Evolutionary conservation across 176 grass and related monocot species (phyloP).

Genomic region (Rhynchospora breviuscula): DNA sequence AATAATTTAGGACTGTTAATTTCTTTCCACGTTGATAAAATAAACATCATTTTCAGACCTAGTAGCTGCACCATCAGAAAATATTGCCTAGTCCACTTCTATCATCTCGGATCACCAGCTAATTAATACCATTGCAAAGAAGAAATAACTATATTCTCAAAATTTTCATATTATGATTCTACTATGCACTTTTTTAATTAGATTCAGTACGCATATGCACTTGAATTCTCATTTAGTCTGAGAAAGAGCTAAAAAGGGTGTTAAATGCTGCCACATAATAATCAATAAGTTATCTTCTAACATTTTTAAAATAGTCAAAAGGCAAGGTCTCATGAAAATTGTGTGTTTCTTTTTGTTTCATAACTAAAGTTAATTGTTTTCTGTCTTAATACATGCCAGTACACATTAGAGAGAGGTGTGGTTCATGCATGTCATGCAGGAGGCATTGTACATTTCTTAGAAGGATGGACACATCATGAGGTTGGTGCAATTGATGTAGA

Average conservation of each 20-base stretch:
- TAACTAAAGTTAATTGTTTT: not conserved
- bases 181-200: not conserved
- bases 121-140: no score
- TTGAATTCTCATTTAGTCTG: not conserved
- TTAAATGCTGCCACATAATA: not conserved
- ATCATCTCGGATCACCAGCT: no score
- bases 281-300: not conserved
- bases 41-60: no score
- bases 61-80: no score
- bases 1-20: no score
- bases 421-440: conserved; percentile 99
- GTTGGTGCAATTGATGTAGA: conserved; percentile 86
- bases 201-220: not conserved
- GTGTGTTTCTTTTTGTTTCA: not conserved
- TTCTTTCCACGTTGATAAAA: no score
- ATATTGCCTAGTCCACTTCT: no score
- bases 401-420: conserved; percentile 82
- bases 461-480: conserved; percentile 93
- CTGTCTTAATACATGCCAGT: conserved; percentile 32
- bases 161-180: not conserved
- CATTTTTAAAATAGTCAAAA: not conserved
- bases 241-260: not conserved
- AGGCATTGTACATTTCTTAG: conserved; percentile 85
- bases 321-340: not conserved
- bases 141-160: no score